Percentiles rank a stretch among this genome's conserved stretches.
phyloP scores from a whole-genome alignment of 148 eudicot species.

The Diospyros kaki region DNA sequence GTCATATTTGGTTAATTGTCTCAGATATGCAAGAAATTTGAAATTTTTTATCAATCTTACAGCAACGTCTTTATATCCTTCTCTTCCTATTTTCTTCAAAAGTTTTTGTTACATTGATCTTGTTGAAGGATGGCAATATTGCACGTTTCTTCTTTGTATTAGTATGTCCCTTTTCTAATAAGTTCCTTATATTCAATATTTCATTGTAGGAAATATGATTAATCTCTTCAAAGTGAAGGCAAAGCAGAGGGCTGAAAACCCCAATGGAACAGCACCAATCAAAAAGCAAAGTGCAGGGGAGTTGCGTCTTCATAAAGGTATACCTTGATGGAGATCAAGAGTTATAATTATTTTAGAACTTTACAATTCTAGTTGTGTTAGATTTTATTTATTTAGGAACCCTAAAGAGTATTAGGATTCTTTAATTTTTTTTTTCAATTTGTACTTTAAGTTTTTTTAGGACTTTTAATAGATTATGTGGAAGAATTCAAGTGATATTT shows the following conservation, averaged over 20 bases:
- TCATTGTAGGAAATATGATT: conserved; percentile 61
- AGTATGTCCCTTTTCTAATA: background rate
- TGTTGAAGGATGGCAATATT: background rate
- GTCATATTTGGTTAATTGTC: background rate
- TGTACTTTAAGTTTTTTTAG: too few species aligned
- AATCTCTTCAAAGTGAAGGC: conserved; percentile 77
- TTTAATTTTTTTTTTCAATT: too few species aligned
- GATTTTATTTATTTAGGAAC: too few species aligned
- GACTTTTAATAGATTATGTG: too few species aligned
- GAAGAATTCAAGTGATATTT: too few species aligned
- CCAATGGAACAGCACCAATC: conserved; percentile 54
- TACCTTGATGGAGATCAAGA: background rate
- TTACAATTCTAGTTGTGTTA: too few species aligned
- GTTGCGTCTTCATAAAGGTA: conserved; percentile 77
- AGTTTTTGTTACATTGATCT: background rate
- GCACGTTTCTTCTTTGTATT: background rate
- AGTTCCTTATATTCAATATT: conserved; percentile 1
- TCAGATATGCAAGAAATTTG: background rate
- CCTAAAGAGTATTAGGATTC: too few species aligned
- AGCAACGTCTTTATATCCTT: background rate
- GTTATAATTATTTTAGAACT: too few species aligned
- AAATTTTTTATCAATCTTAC: background rate
- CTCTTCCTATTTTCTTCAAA: background rate
- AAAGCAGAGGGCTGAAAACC: conserved; percentile 69
- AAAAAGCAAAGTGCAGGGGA: conserved; percentile 92